These are phyloP conservation scores for Lactarius sanguifluus DNA, from an alignment of 768 basidiomycete genomes.

Conservation along the genomic window DNA sequence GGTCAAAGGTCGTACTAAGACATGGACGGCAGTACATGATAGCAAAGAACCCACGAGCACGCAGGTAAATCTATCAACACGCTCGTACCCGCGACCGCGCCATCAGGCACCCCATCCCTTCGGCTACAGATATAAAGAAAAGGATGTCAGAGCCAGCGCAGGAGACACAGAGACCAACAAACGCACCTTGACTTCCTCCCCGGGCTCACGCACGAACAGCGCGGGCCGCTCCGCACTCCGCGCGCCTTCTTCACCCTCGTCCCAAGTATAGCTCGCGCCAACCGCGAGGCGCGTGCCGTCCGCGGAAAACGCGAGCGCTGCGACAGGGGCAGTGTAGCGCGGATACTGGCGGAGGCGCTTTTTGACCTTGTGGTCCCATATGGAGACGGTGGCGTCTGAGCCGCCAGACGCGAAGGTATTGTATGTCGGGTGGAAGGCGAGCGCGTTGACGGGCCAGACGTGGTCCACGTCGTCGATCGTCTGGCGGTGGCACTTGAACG, in stretches of 20 bases:
- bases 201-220: constrained; percentile 60
- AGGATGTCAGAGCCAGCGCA: not conserved
- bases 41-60: not conserved
- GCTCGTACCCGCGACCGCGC: not conserved
- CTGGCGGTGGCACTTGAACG: constrained; percentile 96
- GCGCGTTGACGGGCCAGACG: constrained; percentile 94
- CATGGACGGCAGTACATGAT: not conserved
- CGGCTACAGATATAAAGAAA: not conserved
- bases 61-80: not conserved
- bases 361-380: constrained; percentile 98
- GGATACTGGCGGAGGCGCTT: constrained; percentile 91
- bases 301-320: constrained; percentile 77
- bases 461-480: constrained; percentile 89
- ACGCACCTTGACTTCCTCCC: constrained; percentile 76
- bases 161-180: not conserved
- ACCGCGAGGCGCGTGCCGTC: constrained; percentile 82
- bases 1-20: not conserved
- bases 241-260: constrained; percentile 74
- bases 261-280: constrained; percentile 89
- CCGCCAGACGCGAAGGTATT: constrained; percentile 97
- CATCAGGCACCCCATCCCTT: constrained; percentile 19
- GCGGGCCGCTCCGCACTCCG: constrained; percentile 63
- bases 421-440: constrained; percentile 92
- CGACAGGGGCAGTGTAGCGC: constrained; percentile 73
- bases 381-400: constrained; percentile 89